Conservation (phyloP, 768 basidiomycete genomes). For the Collybiopsis confluens region DNA sequence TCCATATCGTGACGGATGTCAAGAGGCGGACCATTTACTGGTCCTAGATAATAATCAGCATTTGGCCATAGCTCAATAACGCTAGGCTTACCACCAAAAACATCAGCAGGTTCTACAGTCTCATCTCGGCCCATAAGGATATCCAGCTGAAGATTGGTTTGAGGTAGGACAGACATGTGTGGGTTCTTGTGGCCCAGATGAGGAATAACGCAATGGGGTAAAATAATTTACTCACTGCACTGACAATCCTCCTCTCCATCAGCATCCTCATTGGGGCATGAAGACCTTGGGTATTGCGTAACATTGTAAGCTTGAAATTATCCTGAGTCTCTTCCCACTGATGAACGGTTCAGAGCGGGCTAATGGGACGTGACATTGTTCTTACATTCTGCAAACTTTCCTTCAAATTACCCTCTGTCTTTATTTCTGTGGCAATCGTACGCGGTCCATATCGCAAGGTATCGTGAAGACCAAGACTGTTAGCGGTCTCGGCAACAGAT, state of each 20-base stretch:
- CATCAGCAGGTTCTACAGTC: conserved; percentile 68
- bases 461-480: conserved; percentile 82
- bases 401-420: conserved; percentile 57
- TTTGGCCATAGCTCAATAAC: neutral
- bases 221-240: conserved; percentile 46
- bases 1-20: conserved; percentile 69
- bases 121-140: conserved; percentile 94
- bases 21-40: conserved; percentile 43
- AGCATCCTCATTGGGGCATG: conserved; percentile 85
- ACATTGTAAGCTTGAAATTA: conserved; percentile 77
- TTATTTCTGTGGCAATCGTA: conserved; percentile 72
- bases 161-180: conserved; percentile 59
- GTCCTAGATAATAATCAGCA: conserved; percentile 33
- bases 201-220: neutral
- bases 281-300: conserved; percentile 80
- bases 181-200: conserved; percentile 44
- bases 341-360: neutral
- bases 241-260: conserved; percentile 92
- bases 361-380: neutral
- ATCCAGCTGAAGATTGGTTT: conserved; percentile 84
- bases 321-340: conserved; percentile 97
- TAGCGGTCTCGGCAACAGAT: conserved; percentile 63
- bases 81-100: conserved; percentile 63
- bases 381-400: conserved; percentile 75
- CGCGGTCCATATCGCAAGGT: conserved; percentile 81